Evolutionary conservation across 106 monocot species (phyloP).

Genomic region (Acorus calamus): DNA sequence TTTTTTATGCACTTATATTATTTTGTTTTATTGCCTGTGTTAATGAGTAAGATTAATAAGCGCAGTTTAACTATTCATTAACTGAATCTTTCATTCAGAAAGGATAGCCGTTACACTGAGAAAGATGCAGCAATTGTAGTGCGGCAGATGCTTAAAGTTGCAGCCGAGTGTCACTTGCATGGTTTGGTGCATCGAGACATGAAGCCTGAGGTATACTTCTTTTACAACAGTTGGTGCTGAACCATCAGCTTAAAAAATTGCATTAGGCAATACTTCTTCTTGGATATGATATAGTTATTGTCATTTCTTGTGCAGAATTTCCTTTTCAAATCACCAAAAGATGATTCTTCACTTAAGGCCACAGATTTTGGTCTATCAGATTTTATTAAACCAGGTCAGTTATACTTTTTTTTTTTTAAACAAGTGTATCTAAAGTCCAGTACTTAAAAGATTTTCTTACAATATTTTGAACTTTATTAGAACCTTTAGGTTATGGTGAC

Average conservation of each 20-base stretch:
- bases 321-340: slow-evolving; percentile 74
- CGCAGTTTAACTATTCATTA: background rate
- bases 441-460: too few species aligned
- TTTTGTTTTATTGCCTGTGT: too few species aligned
- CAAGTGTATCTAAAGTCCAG: too few species aligned
- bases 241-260: too few species aligned
- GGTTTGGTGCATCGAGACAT: slow-evolving; percentile 94
- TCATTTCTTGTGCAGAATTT: slow-evolving; percentile 59
- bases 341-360: slow-evolving; percentile 79
- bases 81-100: slow-evolving; percentile 26
- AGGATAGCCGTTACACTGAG: slow-evolving; percentile 88
- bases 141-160: slow-evolving; percentile 92
- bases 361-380: slow-evolving; percentile 97
- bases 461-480: too few species aligned
- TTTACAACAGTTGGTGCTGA: too few species aligned
- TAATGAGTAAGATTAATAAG: too few species aligned
- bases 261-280: too few species aligned
- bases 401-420: background rate
- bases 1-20: too few species aligned
- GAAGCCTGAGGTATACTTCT: slow-evolving; percentile 78
- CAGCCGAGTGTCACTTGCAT: slow-evolving; percentile 88
- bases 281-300: too few species aligned
- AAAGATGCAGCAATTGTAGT: slow-evolving; percentile 93
- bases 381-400: slow-evolving; percentile 78
- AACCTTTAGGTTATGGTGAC: too few species aligned